These are phyloP conservation scores for Botrytis fabae DNA, from an alignment of 2,329 filamentous ascomycete genomes.

Conservation along the genomic window DNA sequence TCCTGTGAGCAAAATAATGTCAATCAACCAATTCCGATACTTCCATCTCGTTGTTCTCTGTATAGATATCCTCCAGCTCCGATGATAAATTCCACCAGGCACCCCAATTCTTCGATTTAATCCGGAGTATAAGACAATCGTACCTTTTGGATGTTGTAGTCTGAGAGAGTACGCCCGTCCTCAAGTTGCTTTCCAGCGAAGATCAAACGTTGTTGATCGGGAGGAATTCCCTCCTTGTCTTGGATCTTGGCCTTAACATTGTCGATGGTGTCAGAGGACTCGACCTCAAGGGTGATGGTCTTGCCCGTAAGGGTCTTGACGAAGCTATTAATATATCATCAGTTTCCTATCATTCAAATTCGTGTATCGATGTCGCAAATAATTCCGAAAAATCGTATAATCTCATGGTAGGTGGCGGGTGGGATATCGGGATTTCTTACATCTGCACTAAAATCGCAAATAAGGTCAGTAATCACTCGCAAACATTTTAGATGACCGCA, in stretches of 20 bases:
- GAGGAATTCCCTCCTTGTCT: slow-evolving; percentile 98
- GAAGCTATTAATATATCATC: slow-evolving; percentile 64
- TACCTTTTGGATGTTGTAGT: slow-evolving; percentile 99
- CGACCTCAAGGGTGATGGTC: slow-evolving; percentile 99
- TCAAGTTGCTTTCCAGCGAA: slow-evolving; percentile 99
- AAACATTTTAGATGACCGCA: slow-evolving; percentile 12
- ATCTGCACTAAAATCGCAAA: slow-evolving; percentile 72
- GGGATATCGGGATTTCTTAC: slow-evolving; percentile 56
- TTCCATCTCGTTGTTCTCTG: neutral
- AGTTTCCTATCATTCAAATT: slow-evolving; percentile 23
- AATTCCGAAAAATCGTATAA: neutral
- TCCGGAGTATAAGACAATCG: neutral
- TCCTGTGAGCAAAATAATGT: slow-evolving; percentile 58
- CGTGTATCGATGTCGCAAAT: neutral
- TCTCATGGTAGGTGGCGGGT: slow-evolving; percentile 26
- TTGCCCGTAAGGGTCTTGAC: slow-evolving; percentile 99
- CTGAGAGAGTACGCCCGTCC: slow-evolving; percentile 92
- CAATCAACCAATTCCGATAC: slow-evolving; percentile 25
- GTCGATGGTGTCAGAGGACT: slow-evolving; percentile 98
- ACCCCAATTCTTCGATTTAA: neutral
- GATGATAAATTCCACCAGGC: neutral
- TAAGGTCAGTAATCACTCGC: slow-evolving; percentile 42
- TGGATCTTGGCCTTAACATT: slow-evolving; percentile 99
- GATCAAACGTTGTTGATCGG: slow-evolving; percentile 97
- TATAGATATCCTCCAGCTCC: neutral